Base-by-base conservation (phyloP, 768 basidiomycete species). In the Phlebiopsis flavidoalba region DNA sequence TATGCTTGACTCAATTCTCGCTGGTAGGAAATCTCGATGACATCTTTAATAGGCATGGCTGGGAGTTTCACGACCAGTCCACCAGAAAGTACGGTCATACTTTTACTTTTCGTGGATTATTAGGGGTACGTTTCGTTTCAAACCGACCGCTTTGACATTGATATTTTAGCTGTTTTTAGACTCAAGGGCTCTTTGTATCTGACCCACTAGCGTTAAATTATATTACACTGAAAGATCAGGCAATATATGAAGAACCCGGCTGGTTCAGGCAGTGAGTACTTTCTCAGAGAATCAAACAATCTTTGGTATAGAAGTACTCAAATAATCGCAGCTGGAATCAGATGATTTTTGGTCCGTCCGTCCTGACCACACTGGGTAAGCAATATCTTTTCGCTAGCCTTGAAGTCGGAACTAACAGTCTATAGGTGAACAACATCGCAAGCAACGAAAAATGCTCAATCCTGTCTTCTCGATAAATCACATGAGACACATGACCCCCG, bases 151-250 rank as follows among this genome's bases (percentile, higher is more conserved):
- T 31, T 6, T 31, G 6, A 6, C 2, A 31, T 3, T 40, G 10
- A 14, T 14, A 2, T 31, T 35, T 8, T 12, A 40, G 50, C n/a
- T 57, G 10, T 36, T 48, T 48, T 40, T 26, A 58, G 67, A 73
- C 73, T 69, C 70, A 56, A 65, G 71, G 36, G 48, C 66, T 82
- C 8, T 75, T 75, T 59, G 72, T 79, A 0, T 78, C 67, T 53
- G 81, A 82, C 60, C 78, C 80, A 0, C 74, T 71, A 45, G 81
- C 80, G 1, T 60, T 82, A 57, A 73, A 80, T 55, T 75, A 77
- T 58, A 78, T 82, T 22, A 51, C 79, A 21, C 68, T 80, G 15
- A 80, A 80, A 67, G 81, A 78, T 48, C 61, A 67, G 52, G 48
- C 43, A 26, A 40, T 54, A 1, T 70, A 57, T 36, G 59, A 67